A percentile compares a stretch with the other conserved stretches of the same genome.
phyloP scores from a whole-genome alignment of 805 yeast genomes.

The Nakazawaea ambrosiae region DNA sequence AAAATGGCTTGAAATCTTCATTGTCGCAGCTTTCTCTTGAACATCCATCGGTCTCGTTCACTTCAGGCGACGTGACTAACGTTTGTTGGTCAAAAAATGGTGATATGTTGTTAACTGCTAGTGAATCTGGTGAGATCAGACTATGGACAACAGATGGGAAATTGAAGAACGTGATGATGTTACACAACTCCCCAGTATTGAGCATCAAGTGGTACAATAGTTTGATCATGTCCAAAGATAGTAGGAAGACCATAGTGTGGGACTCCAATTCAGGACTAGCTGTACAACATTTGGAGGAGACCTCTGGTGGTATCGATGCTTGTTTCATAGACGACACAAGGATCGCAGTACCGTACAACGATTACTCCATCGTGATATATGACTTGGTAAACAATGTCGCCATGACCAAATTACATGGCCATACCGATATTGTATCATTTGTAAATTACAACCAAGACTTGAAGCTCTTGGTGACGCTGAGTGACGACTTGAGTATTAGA shows the following conservation, averaged over 20 bases:
- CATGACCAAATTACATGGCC: slow-evolving; percentile 54
- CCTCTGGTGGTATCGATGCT: slow-evolving; percentile 41
- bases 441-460: slow-evolving; percentile 45
- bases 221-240: slow-evolving; percentile 55
- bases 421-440: slow-evolving; percentile 48
- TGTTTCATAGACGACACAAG: slow-evolving; percentile 69
- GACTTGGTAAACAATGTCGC: slow-evolving; percentile 41
- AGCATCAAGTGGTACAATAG: slow-evolving; percentile 54
- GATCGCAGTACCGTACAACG: slow-evolving; percentile 63
- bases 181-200: slow-evolving; percentile 50
- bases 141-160: slow-evolving; percentile 75
- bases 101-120: slow-evolving; percentile 51
- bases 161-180: slow-evolving; percentile 45
- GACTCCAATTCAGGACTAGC: slow-evolving; percentile 49
- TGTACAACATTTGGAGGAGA: slow-evolving; percentile 36
- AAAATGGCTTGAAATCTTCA: slow-evolving; percentile 2
- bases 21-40: slow-evolving; percentile 6
- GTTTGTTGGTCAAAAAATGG: slow-evolving; percentile 67
- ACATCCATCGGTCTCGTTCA: slow-evolving; percentile 6
- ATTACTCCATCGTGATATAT: slow-evolving; percentile 48
- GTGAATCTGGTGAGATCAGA: slow-evolving; percentile 65
- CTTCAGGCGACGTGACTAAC: slow-evolving; percentile 16
- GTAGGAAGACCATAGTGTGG: slow-evolving; percentile 56
- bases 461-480: slow-evolving; percentile 60
- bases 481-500: slow-evolving; percentile 69